These are phyloP conservation scores for Hypoxylon lienhwacheense DNA, from an alignment of 495 filamentous ascomycete species.

Conservation along the genomic window DNA sequence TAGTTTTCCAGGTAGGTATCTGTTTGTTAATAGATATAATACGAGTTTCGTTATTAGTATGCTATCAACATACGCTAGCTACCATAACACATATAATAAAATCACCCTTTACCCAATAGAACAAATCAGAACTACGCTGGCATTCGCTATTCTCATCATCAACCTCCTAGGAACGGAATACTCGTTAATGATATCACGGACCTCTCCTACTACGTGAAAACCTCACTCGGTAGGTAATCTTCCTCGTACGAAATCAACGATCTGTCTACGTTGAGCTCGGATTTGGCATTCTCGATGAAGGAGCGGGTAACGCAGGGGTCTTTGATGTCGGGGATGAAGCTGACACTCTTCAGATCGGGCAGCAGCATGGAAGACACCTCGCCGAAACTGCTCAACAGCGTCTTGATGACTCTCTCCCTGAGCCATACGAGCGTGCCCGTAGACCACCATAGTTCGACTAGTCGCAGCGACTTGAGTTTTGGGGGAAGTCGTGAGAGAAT, in stretches of 20 bases:
- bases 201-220: not conserved
- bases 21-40: too few species aligned
- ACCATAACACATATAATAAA: too few species aligned
- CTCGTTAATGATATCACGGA: too few species aligned
- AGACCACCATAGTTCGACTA: not conserved
- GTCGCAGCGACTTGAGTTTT: conserved; percentile 3
- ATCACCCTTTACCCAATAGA: too few species aligned
- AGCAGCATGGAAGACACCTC: not conserved
- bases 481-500: not conserved
- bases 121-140: too few species aligned
- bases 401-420: not conserved
- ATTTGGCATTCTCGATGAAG: not conserved
- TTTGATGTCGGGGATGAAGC: not conserved
- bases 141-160: too few species aligned
- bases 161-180: too few species aligned
- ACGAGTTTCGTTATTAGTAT: too few species aligned
- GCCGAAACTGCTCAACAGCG: not conserved
- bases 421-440: not conserved
- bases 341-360: not conserved
- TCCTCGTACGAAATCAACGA: not conserved
- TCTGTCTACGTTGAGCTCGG: not conserved
- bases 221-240: not conserved
- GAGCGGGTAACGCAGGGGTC: not conserved
- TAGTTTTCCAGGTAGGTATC: too few species aligned
- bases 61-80: too few species aligned